Percentiles rank a stretch among this genome's conserved stretches.
These are phyloP conservation scores for Chrysoporthe cubensis DNA, from an alignment of 2,329 filamentous ascomycete genomes.

Conservation along the genomic window DNA sequence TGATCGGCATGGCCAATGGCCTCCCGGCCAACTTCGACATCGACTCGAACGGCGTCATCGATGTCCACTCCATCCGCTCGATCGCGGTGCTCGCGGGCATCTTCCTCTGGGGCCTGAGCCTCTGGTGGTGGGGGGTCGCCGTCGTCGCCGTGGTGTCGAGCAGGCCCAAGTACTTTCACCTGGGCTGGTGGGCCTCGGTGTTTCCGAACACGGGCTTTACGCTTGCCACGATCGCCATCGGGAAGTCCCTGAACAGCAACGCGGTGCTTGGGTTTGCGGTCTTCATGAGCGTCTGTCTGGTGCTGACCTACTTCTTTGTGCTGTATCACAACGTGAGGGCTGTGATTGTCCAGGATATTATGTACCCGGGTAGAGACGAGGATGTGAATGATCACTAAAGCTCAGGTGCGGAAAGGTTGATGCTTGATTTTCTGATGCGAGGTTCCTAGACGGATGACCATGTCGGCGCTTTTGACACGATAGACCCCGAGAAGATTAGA, in stretches of 20 bases:
- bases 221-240: slow-evolving; percentile 59
- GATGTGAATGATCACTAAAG: slow-evolving; percentile 52
- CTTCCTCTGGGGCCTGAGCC: slow-evolving; percentile 40
- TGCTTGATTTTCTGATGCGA: not conserved
- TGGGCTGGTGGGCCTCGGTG: slow-evolving; percentile 68
- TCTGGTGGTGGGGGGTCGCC: slow-evolving; percentile 56
- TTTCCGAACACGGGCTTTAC: slow-evolving; percentile 66
- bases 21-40: slow-evolving; percentile 53
- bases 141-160: slow-evolving; percentile 49
- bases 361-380: slow-evolving; percentile 59
- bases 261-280: slow-evolving; percentile 52
- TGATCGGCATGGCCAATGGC: slow-evolving; percentile 68
- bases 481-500: not conserved
- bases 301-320: slow-evolving; percentile 47
- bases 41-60: slow-evolving; percentile 47
- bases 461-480: not conserved
- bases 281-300: slow-evolving; percentile 53
- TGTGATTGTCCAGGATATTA: slow-evolving; percentile 56
- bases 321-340: slow-evolving; percentile 51
- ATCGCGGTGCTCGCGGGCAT: slow-evolving; percentile 50
- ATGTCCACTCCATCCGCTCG: slow-evolving; percentile 49
- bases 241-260: slow-evolving; percentile 50
- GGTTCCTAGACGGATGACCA: not conserved
- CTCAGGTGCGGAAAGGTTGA: not conserved
- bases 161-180: slow-evolving; percentile 56